These are phyloP conservation scores for Spergularia azorica DNA, from an alignment of 179 eudicot genomes.

Conservation along the genomic window DNA sequence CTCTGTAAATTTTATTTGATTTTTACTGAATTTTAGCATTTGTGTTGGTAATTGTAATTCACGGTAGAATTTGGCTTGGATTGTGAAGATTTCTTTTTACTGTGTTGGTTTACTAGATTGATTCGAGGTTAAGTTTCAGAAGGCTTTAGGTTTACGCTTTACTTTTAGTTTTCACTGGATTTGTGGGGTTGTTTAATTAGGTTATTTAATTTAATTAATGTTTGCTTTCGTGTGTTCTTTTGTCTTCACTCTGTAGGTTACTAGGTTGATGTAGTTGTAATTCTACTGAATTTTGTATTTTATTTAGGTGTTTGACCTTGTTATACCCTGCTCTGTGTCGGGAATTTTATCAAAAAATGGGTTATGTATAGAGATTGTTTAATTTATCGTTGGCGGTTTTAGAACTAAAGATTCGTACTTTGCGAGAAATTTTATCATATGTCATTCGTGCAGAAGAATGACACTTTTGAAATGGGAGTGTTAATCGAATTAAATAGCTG, in stretches of 20 bases:
- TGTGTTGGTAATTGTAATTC: not conserved
- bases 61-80: conserved; percentile 6
- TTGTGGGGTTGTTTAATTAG: not conserved
- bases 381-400: not conserved
- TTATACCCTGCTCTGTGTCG: not conserved
- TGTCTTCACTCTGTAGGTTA: not conserved
- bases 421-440: not conserved
- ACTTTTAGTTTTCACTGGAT: no score
- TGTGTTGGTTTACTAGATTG: not conserved
- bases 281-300: no score
- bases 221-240: not conserved
- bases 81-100: not conserved
- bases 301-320: not conserved
- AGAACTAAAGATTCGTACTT: not conserved
- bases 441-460: not conserved
- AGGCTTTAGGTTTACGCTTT: no score
- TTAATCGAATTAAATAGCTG: not conserved
- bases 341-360: not conserved
- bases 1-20: not conserved
- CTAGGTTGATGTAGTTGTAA: no score
- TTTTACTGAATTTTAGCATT: not conserved
- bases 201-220: not conserved
- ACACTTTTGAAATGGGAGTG: not conserved
- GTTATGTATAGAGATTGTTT: not conserved
- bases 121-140: no score